Conservation (phyloP, 2,329 filamentous ascomycete species). For the Trichoderma sp. region DNA sequence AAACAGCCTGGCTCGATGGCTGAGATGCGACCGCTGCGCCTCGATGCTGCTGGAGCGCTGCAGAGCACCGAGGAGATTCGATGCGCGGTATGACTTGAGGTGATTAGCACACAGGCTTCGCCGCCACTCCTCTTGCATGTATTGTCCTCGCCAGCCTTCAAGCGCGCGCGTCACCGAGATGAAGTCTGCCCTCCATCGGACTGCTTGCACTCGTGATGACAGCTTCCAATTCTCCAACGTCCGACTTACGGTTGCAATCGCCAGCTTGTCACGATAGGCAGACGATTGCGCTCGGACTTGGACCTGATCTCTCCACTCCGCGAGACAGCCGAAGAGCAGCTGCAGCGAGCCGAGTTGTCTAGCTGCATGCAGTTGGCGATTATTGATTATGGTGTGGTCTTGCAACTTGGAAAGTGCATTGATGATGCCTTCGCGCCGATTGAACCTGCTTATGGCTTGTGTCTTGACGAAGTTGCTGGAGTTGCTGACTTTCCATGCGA, state of each 20-base stretch:
- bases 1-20: slow-evolving; percentile 38
- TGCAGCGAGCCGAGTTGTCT: slow-evolving; percentile 29
- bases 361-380: slow-evolving; percentile 25
- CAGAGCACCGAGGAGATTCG: slow-evolving; percentile 30
- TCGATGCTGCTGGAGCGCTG: slow-evolving; percentile 26
- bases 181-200: slow-evolving; percentile 42
- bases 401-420: slow-evolving; percentile 35
- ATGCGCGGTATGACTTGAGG: slow-evolving; percentile 27
- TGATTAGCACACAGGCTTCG: slow-evolving; percentile 28
- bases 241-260: slow-evolving; percentile 32
- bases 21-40: slow-evolving; percentile 32
- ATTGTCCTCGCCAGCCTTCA: slow-evolving; percentile 37
- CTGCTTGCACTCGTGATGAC: slow-evolving; percentile 40
- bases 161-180: slow-evolving; percentile 36
- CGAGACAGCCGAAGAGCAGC: slow-evolving; percentile 34
- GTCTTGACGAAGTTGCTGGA: slow-evolving; percentile 24
- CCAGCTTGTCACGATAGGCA: slow-evolving; percentile 32
- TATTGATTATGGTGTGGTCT: slow-evolving; percentile 14
- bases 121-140: slow-evolving; percentile 32
- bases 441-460: slow-evolving; percentile 32
- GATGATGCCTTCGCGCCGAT: slow-evolving; percentile 27
- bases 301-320: slow-evolving; percentile 40
- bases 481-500: slow-evolving; percentile 34
- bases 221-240: slow-evolving; percentile 41
- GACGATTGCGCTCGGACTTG: slow-evolving; percentile 36